These are phyloP conservation scores for Elsinoe australis DNA, from an alignment of 2,329 filamentous ascomycete genomes.

Conservation along the genomic window DNA sequence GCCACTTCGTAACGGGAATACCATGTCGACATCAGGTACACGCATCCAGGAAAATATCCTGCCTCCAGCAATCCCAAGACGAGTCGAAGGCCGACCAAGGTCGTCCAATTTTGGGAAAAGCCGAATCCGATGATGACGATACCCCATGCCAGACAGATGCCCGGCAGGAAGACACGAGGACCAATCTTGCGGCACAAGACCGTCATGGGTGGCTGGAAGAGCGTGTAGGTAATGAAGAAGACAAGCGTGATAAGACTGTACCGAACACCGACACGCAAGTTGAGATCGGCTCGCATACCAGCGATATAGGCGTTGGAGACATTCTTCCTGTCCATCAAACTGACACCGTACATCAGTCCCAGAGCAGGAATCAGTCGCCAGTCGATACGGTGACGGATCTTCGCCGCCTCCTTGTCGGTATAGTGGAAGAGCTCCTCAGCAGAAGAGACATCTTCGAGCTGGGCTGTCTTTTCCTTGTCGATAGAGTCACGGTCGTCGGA, in stretches of 20 bases:
- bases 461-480: conserved; percentile 6
- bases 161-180: conserved; percentile 29
- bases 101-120: conserved; percentile 47
- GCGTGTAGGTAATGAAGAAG: conserved; percentile 66
- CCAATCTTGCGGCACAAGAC: conserved; percentile 61
- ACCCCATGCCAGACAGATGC: conserved; percentile 50
- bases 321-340: conserved; percentile 30
- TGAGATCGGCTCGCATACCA: conserved; percentile 31
- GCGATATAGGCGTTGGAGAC: conserved; percentile 31
- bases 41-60: conserved; percentile 57
- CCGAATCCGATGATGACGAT: conserved; percentile 57
- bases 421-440: background rate
- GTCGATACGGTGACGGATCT: conserved; percentile 64
- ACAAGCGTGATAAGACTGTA: conserved; percentile 51
- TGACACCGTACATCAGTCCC: conserved; percentile 35
- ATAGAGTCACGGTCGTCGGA: conserved; percentile 4
- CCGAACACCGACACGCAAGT: conserved; percentile 25
- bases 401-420: conserved; percentile 54
- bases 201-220: conserved; percentile 65
- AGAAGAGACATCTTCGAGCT: conserved; percentile 1
- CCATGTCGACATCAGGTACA: conserved; percentile 51
- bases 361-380: conserved; percentile 42
- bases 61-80: conserved; percentile 57
- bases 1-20: conserved; percentile 32
- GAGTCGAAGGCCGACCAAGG: conserved; percentile 49